phyloP scores from a whole-genome alignment of 306 rosid genomes.

The Trifolium repens region DNA sequence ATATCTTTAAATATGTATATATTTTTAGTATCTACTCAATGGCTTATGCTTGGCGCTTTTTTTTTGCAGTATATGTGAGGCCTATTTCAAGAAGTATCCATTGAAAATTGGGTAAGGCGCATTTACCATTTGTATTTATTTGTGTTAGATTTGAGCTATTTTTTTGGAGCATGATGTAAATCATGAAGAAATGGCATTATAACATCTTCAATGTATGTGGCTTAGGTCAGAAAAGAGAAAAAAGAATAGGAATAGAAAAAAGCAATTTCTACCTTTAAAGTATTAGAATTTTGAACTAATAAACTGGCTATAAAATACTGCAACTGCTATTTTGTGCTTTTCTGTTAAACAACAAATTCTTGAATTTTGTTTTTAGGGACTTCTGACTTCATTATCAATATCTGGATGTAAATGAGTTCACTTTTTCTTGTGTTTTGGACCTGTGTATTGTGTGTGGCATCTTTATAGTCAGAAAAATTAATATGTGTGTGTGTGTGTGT shows the following conservation, averaged over 20 bases:
- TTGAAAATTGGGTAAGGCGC: constrained; percentile 75
- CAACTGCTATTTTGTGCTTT: constrained; percentile 22
- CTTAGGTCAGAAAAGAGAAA: constrained; percentile 11
- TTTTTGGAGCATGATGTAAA: constrained; percentile 31
- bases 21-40: constrained; percentile 16
- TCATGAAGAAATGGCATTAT: neutral
- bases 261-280: neutral
- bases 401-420: constrained; percentile 14
- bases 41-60: constrained; percentile 31
- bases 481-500: no score
- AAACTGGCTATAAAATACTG: constrained; percentile 8
- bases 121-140: constrained; percentile 22
- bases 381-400: constrained; percentile 5
- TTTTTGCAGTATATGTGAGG: constrained; percentile 84
- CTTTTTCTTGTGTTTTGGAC: neutral
- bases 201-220: constrained; percentile 22
- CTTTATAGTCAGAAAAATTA: no score
- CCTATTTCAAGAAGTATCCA: constrained; percentile 90
- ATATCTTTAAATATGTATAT: constrained; percentile 7
- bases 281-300: constrained; percentile 13
- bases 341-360: neutral
- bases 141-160: constrained; percentile 20
- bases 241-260: constrained; percentile 1
- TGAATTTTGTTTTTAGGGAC: neutral
- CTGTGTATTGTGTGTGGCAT: no score